Conservation (phyloP, 805 yeast species). For the Schwanniomyces occidentalis region DNA sequence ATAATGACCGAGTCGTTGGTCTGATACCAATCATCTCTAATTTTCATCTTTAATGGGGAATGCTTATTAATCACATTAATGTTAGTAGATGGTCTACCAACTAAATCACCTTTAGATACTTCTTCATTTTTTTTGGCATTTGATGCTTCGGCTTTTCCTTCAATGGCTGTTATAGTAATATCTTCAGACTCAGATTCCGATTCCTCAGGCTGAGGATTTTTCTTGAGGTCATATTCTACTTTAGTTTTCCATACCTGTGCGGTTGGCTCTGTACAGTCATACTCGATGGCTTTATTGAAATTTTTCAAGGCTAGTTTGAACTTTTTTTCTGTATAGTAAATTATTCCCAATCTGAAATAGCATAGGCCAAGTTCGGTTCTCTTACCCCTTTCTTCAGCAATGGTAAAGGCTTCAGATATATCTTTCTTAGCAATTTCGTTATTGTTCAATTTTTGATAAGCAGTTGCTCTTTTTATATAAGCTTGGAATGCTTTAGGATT, state of each 20-base stretch:
- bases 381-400: slow-evolving; percentile 49
- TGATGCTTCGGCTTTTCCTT: background rate
- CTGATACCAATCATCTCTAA: slow-evolving; percentile 61
- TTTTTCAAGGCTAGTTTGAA: slow-evolving; percentile 41
- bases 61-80: slow-evolving; percentile 35
- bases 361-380: slow-evolving; percentile 48
- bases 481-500: slow-evolving; percentile 49
- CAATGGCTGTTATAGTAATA: background rate
- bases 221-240: slow-evolving; percentile 30
- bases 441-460: slow-evolving; percentile 47
- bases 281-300: slow-evolving; percentile 43
- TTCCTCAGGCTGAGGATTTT: slow-evolving; percentile 17
- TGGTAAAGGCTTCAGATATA: slow-evolving; percentile 43
- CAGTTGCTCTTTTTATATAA: slow-evolving; percentile 48
- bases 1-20: slow-evolving; percentile 54
- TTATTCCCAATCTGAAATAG: slow-evolving; percentile 49
- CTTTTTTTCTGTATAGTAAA: slow-evolving; percentile 44
- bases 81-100: slow-evolving; percentile 19
- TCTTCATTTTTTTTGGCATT: background rate
- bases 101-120: no score
- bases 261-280: slow-evolving; percentile 46
- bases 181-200: slow-evolving; percentile 4
- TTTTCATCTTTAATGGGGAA: slow-evolving; percentile 39
- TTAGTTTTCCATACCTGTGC: slow-evolving; percentile 49
- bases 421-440: slow-evolving; percentile 50